Conservation (phyloP, 257 asterid species). For the Lycium barbarum region DNA sequence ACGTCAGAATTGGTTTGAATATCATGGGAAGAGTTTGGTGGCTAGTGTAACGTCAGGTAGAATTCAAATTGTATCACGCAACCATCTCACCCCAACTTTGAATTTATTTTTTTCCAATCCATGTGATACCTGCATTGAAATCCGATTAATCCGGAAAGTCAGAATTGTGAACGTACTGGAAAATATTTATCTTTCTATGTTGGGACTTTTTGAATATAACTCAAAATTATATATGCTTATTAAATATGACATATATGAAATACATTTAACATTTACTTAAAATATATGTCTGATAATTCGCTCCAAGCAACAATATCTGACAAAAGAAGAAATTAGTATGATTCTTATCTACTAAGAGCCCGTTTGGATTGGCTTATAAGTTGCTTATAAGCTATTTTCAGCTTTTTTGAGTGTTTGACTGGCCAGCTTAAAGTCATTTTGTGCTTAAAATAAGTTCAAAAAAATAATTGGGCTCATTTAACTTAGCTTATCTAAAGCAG, state of each 20-base stretch:
- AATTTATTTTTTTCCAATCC: not conserved
- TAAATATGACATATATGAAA: not conserved
- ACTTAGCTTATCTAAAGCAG: too few relatives aligned
- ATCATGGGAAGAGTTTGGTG: not conserved
- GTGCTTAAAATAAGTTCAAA: too few relatives aligned
- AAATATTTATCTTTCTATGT: not conserved
- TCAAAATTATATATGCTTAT: not conserved
- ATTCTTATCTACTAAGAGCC: too few relatives aligned
- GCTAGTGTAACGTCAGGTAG: not conserved
- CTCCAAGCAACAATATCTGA: too few relatives aligned
- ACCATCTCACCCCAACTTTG: not conserved
- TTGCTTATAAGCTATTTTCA: too few relatives aligned
- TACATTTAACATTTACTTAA: not conserved
- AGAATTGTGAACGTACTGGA: not conserved
- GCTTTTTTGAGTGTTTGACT: too few relatives aligned
- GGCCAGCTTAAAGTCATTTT: too few relatives aligned
- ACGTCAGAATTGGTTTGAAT: not conserved
- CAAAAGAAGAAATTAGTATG: too few relatives aligned
- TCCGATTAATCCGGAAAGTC: not conserved
- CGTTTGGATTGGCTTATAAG: too few relatives aligned
- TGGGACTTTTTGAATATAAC: not conserved
- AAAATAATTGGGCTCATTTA: too few relatives aligned
- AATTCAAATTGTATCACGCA: conserved; percentile 20
- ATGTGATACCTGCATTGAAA: too few relatives aligned
- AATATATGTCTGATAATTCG: too few relatives aligned